Evolutionary conservation across 192 early-diverging fungal species (phyloP).

Genomic region (Linnemannia exigua): DNA sequence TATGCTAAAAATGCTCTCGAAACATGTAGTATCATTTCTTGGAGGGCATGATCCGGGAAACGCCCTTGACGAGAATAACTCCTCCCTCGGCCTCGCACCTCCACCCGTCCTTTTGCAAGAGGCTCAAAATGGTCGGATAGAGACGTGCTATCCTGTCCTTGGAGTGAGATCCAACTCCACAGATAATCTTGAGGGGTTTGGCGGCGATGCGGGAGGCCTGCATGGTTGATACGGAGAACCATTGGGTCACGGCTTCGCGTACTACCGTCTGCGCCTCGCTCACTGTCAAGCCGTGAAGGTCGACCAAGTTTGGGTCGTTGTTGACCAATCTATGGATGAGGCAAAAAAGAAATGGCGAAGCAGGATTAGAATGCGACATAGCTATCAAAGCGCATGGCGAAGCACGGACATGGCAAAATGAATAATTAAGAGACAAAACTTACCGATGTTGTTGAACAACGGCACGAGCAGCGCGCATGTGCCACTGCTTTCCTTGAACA

Average conservation of each 20-base stretch:
- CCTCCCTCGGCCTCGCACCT: slow-evolving; percentile 66
- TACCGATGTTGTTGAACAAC: slow-evolving; percentile 57
- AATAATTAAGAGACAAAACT: neutral
- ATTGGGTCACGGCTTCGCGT: slow-evolving; percentile 69
- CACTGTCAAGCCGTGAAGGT: slow-evolving; percentile 78
- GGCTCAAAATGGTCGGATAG: slow-evolving; percentile 62
- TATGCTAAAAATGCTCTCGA: neutral
- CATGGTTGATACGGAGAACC: slow-evolving; percentile 66
- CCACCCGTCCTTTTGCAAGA: slow-evolving; percentile 70
- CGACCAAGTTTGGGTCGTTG: slow-evolving; percentile 70
- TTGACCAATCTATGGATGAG: slow-evolving; percentile 45
- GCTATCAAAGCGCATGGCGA: slow-evolving; percentile 9
- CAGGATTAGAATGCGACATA: neutral
- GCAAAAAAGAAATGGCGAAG: neutral
- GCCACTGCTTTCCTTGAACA: slow-evolving; percentile 63
- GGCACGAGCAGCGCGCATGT: slow-evolving; percentile 68
- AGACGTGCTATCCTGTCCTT: slow-evolving; percentile 67
- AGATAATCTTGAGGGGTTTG: slow-evolving; percentile 74
- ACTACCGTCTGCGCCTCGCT: slow-evolving; percentile 72
- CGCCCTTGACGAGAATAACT: slow-evolving; percentile 66
- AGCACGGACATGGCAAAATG: neutral
- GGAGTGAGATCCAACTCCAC: slow-evolving; percentile 78
- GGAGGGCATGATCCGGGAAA: slow-evolving; percentile 19
- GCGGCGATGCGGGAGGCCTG: slow-evolving; percentile 25
- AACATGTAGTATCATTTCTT: neutral